phyloP scores from a whole-genome alignment of 2,329 filamentous ascomycete genomes.

The Coleophoma eucalyptorum region DNA sequence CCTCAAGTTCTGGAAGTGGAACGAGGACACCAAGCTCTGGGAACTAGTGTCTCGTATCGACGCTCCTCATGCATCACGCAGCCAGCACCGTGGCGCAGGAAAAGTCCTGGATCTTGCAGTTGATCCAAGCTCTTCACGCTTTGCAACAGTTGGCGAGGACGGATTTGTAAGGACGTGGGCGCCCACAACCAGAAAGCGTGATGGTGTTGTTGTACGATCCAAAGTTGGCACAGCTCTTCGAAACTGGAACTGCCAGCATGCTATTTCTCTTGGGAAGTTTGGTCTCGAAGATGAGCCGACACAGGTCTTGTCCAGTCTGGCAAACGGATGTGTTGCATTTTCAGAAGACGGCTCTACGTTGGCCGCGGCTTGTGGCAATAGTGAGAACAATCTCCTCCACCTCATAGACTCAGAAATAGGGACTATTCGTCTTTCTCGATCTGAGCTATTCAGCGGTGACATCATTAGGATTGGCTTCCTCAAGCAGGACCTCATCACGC shows the following conservation, averaged over 20 bases:
- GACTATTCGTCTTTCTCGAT: conserved; percentile 60
- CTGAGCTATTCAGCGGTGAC: conserved; percentile 62
- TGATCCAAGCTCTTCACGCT: conserved; percentile 65
- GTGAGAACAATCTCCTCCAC: conserved; percentile 56
- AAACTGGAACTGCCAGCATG: conserved; percentile 70
- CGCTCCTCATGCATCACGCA: conserved; percentile 65
- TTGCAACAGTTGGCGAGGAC: conserved; percentile 84
- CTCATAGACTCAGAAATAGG: conserved; percentile 73
- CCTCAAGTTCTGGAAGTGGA: conserved; percentile 85
- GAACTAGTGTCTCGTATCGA: conserved; percentile 81
- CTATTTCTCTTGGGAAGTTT: conserved; percentile 42
- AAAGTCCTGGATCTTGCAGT: conserved; percentile 69
- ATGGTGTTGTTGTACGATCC: conserved; percentile 62
- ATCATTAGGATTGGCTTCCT: conserved; percentile 69
- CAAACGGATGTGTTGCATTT: conserved; percentile 65
- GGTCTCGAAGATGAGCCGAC: conserved; percentile 26
- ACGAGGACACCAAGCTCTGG: conserved; percentile 54
- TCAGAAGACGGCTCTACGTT: conserved; percentile 82
- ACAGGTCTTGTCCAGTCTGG: conserved; percentile 20
- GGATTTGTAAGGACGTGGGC: conserved; percentile 76
- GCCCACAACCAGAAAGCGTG: conserved; percentile 64
- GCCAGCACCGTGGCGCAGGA: conserved; percentile 43
- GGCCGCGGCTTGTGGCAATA: conserved; percentile 61
- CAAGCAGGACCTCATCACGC: conserved; percentile 68
- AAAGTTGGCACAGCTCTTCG: conserved; percentile 55